Conservation (phyloP, 2,329 filamentous ascomycete species). For the Nectriaceae sp. region DNA sequence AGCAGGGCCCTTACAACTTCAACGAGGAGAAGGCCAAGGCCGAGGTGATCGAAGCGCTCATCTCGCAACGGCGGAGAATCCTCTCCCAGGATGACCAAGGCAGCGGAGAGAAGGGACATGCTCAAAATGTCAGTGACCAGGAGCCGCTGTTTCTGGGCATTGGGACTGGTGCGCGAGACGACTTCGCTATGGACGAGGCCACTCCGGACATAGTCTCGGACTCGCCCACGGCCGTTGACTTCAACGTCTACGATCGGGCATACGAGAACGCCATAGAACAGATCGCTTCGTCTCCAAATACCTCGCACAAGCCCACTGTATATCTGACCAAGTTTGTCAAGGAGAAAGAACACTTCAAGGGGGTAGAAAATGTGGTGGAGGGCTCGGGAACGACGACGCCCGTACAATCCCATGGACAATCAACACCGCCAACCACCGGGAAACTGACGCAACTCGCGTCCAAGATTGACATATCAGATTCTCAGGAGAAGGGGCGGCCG, state of each 20-base stretch:
- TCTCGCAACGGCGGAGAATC: slow-evolving; percentile 49
- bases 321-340: slow-evolving; percentile 53
- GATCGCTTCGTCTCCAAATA: slow-evolving; percentile 50
- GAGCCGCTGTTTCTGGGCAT: slow-evolving; percentile 72
- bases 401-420: slow-evolving; percentile 6
- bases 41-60: slow-evolving; percentile 51
- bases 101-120: slow-evolving; percentile 40
- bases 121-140: slow-evolving; percentile 64
- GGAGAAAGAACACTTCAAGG: slow-evolving; percentile 43
- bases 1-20: slow-evolving; percentile 19
- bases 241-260: slow-evolving; percentile 85
- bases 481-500: neutral
- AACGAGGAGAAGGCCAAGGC: slow-evolving; percentile 40
- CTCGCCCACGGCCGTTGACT: slow-evolving; percentile 81
- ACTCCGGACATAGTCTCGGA: slow-evolving; percentile 68
- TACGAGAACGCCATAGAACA: slow-evolving; percentile 77
- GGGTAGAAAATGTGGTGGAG: slow-evolving; percentile 35
- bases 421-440: slow-evolving; percentile 13
- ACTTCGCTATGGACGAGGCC: slow-evolving; percentile 41
- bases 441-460: slow-evolving; percentile 25
- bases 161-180: slow-evolving; percentile 62
- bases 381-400: slow-evolving; percentile 21
- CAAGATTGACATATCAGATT: slow-evolving; percentile 20
- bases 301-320: slow-evolving; percentile 43
- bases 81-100: slow-evolving; percentile 26